phyloP scores from a whole-genome alignment of 1,284 basidiomycete species.

The Boletus semigastroideus region DNA sequence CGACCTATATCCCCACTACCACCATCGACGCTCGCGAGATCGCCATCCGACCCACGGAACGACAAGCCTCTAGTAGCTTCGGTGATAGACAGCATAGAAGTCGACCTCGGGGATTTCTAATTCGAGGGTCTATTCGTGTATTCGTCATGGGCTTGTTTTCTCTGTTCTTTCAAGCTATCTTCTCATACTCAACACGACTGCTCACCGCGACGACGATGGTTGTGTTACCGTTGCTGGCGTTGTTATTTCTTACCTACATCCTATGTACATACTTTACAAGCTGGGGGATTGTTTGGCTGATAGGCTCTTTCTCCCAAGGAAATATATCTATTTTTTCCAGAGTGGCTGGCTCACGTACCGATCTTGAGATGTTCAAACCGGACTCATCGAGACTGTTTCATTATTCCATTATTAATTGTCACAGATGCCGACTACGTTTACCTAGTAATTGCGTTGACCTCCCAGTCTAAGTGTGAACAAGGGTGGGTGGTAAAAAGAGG shows the following conservation, averaged over 20 bases:
- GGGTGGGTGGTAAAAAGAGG: not conserved
- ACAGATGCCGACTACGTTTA: slow-evolving; percentile 7
- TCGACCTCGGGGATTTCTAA: slow-evolving; percentile 78
- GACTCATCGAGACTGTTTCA: not conserved
- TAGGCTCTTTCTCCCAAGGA: not conserved
- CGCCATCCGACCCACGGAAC: slow-evolving; percentile 25
- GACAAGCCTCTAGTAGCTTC: slow-evolving; percentile 54
- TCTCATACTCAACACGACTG: not conserved
- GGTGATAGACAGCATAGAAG: slow-evolving; percentile 65
- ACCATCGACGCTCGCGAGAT: slow-evolving; percentile 26
- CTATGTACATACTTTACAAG: slow-evolving; percentile 15
- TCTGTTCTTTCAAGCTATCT: not conserved
- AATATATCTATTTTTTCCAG: too few relatives aligned
- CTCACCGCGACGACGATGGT: not conserved
- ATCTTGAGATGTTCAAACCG: too few relatives aligned
- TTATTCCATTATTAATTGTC: slow-evolving; percentile 6
- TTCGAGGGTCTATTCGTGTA: slow-evolving; percentile 1
- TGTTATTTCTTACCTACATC: not conserved
- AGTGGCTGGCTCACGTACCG: too few relatives aligned
- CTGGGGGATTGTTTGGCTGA: slow-evolving; percentile 7
- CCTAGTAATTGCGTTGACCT: slow-evolving; percentile 1
- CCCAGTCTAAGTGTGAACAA: slow-evolving; percentile 9
- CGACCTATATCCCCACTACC: slow-evolving; percentile 46
- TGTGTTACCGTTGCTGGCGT: not conserved
- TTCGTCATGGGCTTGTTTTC: not conserved